Evolutionary conservation across 1,284 basidiomycete genomes (phyloP).

Genomic region (Melanopsichium pennsylvanicum): DNA sequence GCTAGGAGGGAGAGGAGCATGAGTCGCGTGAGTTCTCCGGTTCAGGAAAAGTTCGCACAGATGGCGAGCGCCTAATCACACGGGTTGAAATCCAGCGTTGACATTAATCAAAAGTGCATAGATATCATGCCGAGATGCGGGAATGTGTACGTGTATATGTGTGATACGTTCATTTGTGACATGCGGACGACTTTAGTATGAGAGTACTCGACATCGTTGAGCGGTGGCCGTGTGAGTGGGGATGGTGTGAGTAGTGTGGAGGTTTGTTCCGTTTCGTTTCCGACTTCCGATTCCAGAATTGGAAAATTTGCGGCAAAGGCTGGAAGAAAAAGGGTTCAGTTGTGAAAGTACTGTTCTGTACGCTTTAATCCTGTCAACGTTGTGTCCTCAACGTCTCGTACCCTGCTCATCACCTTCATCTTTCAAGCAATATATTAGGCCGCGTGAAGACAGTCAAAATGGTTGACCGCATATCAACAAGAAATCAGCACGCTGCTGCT

Average conservation of each 20-base stretch:
- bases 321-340: conserved; percentile 10
- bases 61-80: conserved; percentile 18
- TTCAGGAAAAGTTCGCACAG: conserved; percentile 17
- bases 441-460: conserved; percentile 5
- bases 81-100: too few species aligned
- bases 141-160: too few species aligned
- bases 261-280: conserved; percentile 24
- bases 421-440: too few species aligned
- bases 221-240: neutral
- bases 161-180: too few species aligned
- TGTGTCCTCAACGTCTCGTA: too few species aligned
- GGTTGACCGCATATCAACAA: conserved; percentile 15
- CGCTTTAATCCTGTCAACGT: too few species aligned
- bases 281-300: conserved; percentile 8
- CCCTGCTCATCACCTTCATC: neutral
- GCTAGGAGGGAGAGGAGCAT: conserved; percentile 41
- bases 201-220: too few species aligned
- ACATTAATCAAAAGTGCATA: too few species aligned
- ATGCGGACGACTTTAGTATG: neutral
- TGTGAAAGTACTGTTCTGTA: too few species aligned
- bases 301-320: conserved; percentile 36
- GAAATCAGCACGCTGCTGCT: conserved; percentile 8
- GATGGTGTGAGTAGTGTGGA: conserved; percentile 1
- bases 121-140: too few species aligned
- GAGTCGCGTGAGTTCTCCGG: conserved; percentile 9